Conservation (phyloP, 2,329 filamentous ascomycete genomes). For the Penicillium psychrosexuale region DNA sequence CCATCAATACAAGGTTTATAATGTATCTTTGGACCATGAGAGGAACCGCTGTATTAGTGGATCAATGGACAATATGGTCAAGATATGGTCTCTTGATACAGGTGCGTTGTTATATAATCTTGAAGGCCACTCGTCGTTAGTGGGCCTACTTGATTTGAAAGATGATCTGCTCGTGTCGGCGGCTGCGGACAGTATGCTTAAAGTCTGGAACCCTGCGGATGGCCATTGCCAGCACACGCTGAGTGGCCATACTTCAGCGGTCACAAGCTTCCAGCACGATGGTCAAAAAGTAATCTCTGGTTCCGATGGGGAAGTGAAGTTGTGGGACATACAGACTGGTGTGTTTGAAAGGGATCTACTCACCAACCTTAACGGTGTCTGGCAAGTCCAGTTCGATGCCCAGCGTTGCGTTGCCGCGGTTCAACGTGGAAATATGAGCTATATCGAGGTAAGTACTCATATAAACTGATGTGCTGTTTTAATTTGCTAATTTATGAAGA, state of each 20-base stretch:
- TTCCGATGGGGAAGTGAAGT: slow-evolving; percentile 91
- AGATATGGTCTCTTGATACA: slow-evolving; percentile 91
- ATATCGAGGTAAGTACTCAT: slow-evolving; percentile 74
- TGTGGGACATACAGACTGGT: slow-evolving; percentile 94
- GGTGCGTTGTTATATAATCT: slow-evolving; percentile 82
- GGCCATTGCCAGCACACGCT: slow-evolving; percentile 86
- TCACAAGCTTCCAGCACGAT: slow-evolving; percentile 98
- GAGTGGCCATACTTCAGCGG: slow-evolving; percentile 90
- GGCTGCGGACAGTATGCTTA: slow-evolving; percentile 87
- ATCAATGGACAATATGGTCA: slow-evolving; percentile 96
- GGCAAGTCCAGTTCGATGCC: slow-evolving; percentile 98
- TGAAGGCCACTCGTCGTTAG: slow-evolving; percentile 90
- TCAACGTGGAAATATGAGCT: slow-evolving; percentile 85
- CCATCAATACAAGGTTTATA: slow-evolving; percentile 90
- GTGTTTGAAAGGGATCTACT: slow-evolving; percentile 89
- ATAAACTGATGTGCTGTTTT: neutral
- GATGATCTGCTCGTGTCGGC: slow-evolving; percentile 90
- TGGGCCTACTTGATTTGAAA: slow-evolving; percentile 84
- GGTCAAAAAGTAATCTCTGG: slow-evolving; percentile 94
- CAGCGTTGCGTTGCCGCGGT: slow-evolving; percentile 93
- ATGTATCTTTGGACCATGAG: slow-evolving; percentile 85
- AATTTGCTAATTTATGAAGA: slow-evolving; percentile 52
- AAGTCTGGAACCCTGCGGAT: slow-evolving; percentile 94
- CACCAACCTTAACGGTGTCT: slow-evolving; percentile 91
- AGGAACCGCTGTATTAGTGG: slow-evolving; percentile 95